Evolutionary conservation across 2,329 filamentous ascomycete genomes (phyloP).

Genomic region (Penicillium sclerotiorum): DNA sequence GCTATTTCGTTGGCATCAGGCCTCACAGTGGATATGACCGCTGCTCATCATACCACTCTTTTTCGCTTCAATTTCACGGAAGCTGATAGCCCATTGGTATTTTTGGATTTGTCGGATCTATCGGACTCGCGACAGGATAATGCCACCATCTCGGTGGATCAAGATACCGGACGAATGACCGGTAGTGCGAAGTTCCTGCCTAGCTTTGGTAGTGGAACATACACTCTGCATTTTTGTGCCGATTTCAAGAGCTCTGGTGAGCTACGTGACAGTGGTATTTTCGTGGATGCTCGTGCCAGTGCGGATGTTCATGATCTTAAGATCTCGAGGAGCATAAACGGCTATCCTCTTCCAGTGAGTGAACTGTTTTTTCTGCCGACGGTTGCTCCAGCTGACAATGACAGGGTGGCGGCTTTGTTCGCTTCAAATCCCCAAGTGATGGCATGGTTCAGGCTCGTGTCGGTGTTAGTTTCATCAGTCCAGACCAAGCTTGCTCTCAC

Average conservation of each 20-base stretch:
- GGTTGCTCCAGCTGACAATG: constrained; percentile 23
- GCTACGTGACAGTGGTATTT: constrained; percentile 64
- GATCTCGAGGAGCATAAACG: constrained; percentile 60
- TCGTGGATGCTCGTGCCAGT: constrained; percentile 63
- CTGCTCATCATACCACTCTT: constrained; percentile 63
- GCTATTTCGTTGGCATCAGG: constrained; percentile 60
- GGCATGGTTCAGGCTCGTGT: constrained; percentile 64
- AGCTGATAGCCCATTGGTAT: constrained; percentile 57
- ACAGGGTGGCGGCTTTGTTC: constrained; percentile 65
- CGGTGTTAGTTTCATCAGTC: constrained; percentile 69
- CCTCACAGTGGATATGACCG: constrained; percentile 67
- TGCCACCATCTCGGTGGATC: constrained; percentile 60
- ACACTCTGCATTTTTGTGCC: constrained; percentile 65
- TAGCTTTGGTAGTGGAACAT: constrained; percentile 66
- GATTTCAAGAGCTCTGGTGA: constrained; percentile 61
- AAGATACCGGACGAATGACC: constrained; percentile 61
- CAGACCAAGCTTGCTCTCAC: constrained; percentile 65
- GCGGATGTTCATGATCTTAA: constrained; percentile 56
- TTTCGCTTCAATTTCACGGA: constrained; percentile 66
- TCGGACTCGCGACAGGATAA: constrained; percentile 63
- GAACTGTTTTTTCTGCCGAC: neutral
- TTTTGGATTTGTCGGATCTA: constrained; percentile 67
- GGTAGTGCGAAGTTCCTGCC: constrained; percentile 64
- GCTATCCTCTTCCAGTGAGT: constrained; percentile 52
- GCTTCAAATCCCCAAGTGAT: constrained; percentile 56